A percentile compares a stretch with the other conserved stretches of the same genome.
Conservation (phyloP, 306 rosid species). For the Prunus padus region DNA sequence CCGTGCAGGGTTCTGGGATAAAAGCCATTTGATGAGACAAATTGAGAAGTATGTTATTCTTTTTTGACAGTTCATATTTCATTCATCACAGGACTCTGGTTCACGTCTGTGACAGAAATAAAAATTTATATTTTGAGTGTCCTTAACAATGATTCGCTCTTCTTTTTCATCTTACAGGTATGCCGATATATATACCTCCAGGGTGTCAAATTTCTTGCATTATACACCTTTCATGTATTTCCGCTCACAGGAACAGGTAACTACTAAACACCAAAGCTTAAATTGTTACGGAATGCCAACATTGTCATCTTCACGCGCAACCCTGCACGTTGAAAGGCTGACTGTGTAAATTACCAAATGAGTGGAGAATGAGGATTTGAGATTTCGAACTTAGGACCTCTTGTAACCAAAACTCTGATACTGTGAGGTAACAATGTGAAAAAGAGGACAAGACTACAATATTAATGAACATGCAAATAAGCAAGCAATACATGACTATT, state of each 20-base stretch:
- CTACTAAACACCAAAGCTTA: background rate
- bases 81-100: background rate
- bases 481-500: background rate
- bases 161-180: conserved; percentile 51
- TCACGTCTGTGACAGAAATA: conserved; percentile 1
- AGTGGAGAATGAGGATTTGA: too few relatives aligned
- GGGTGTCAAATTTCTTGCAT: conserved; percentile 87
- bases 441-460: background rate
- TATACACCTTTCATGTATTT: conserved; percentile 97
- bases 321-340: background rate
- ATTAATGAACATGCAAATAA: background rate
- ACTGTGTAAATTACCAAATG: too few relatives aligned
- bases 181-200: conserved; percentile 96
- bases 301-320: background rate
- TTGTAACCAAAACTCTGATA: background rate
- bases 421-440: background rate
- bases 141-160: conserved; percentile 10
- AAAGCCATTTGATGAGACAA: conserved; percentile 98
- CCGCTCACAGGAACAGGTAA: conserved; percentile 97
- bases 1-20: conserved; percentile 96
- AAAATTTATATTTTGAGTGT: background rate
- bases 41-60: conserved; percentile 78
- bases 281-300: background rate
- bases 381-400: background rate
- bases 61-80: background rate